These are phyloP conservation scores for Termitomyces sp. DNA, from an alignment of 768 basidiomycete species.

Conservation along the genomic window DNA sequence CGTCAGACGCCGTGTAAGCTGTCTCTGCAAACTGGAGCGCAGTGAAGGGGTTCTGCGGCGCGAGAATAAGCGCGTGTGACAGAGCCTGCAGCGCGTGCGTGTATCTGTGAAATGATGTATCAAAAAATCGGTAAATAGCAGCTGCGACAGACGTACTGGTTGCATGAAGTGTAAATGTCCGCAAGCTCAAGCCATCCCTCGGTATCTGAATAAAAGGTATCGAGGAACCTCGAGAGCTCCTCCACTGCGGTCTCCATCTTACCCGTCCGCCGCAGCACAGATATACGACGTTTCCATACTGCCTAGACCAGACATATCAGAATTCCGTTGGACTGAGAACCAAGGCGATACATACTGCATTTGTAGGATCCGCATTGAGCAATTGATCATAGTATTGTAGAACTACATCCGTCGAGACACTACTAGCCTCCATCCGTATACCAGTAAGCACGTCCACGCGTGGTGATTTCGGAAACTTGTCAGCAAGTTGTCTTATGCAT, in stretches of 20 bases:
- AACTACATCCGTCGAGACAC: constrained; percentile 48
- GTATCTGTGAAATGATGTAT: constrained; percentile 45
- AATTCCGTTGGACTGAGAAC: neutral
- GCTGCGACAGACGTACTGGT: constrained; percentile 48
- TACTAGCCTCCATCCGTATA: constrained; percentile 67
- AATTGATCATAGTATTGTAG: constrained; percentile 62
- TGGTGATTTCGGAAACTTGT: constrained; percentile 74
- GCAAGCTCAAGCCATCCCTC: constrained; percentile 88
- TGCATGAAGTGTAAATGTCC: constrained; percentile 68
- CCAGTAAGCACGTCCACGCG: constrained; percentile 76
- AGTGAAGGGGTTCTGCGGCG: constrained; percentile 83
- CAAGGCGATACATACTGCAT: constrained; percentile 47
- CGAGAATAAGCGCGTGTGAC: constrained; percentile 75
- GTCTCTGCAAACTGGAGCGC: constrained; percentile 85
- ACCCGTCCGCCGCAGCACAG: constrained; percentile 59
- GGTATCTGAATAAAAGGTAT: constrained; percentile 84
- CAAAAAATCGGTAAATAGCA: neutral
- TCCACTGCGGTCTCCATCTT: constrained; percentile 61
- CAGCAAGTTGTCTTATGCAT: constrained; percentile 54
- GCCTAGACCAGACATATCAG: constrained; percentile 30
- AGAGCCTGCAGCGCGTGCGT: constrained; percentile 65
- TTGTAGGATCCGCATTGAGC: constrained; percentile 59
- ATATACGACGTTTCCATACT: constrained; percentile 77
- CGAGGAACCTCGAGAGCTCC: constrained; percentile 68
- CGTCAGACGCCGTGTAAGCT: constrained; percentile 72